phyloP scores from a whole-genome alignment of 225 moss, liverwort and hornwort genomes.

The Straminergon stramineum region DNA sequence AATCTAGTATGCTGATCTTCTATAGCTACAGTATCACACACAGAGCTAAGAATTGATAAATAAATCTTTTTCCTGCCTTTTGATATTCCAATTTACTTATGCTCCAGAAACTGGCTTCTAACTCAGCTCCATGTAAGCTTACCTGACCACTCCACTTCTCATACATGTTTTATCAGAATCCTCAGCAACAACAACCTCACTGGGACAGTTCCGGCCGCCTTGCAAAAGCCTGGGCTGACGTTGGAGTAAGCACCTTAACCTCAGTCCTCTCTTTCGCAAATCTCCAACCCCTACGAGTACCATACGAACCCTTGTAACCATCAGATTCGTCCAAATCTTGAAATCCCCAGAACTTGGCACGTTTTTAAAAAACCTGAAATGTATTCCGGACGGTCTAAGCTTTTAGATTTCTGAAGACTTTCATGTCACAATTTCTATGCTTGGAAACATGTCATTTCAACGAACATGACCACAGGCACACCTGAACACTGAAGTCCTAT shows the following conservation, averaged over 20 bases:
- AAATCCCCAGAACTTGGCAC: background rate
- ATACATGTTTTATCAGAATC: background rate
- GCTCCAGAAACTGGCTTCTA: too few species aligned
- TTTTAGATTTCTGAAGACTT: background rate
- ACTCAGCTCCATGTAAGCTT: background rate
- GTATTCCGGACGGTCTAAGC: background rate
- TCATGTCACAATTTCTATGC: too few species aligned
- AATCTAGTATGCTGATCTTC: background rate
- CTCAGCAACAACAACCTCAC: slow-evolving; percentile 23
- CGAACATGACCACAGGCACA: background rate
- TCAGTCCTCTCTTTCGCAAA: background rate
- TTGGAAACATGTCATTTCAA: background rate
- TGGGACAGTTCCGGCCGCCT: slow-evolving; percentile 5
- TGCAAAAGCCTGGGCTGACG: background rate
- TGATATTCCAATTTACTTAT: background rate
- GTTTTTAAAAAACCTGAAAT: background rate
- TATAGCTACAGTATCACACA: background rate
- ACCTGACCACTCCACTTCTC: background rate
- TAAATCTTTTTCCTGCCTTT: background rate
- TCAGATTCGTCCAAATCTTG: background rate
- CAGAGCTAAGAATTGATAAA: background rate
- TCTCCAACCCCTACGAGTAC: background rate
- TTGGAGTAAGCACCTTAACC: slow-evolving; percentile 9
- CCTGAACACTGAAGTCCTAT: background rate
- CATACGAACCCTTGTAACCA: background rate